Base-by-base conservation (phyloP, 2,329 filamentous ascomycete genomes). In the Cytospora leucostoma region DNA sequence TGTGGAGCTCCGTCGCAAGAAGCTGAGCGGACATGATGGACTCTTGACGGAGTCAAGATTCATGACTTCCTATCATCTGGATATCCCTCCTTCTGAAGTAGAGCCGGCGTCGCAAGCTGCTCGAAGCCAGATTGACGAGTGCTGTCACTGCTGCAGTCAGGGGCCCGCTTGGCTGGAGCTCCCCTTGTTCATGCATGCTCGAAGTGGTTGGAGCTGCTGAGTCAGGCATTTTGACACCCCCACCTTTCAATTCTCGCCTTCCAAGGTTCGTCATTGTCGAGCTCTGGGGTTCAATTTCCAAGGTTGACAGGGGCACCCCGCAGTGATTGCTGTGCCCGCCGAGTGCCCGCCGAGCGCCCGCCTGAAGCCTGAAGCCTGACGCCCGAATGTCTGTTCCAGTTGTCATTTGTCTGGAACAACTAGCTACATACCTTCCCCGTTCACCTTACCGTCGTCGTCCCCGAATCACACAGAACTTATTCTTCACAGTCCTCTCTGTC, bases 1-100 rank as follows among this genome's bases (percentile, higher is more conserved):
- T 96, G 72, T 89, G 86, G 75, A 97, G 86, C 84, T 97, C 93
- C 64, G 91, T 88, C 73, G 89, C 88, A 72, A 97, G 84, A 72
- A 97, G 88, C 84, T 96, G 92, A 71, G 92, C 89, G 76, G 93
- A 96, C 93, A 97, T 97, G 72, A 79, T 88, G 75, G 53, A 51
- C 62, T 64, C 55, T 61, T 15, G 61, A 56, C 59, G 19, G 40
- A 21, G 27, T 51, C 59, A 50, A 61, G 38, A 55, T 61, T 61
- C 59, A 61, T 61, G 38, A 55, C 59, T 53, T 35, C 53, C 44
- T 51, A 55, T 7, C 51, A 55, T 27, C 47, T 34, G 51, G 49
- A 38, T 35, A 52, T 44, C 27, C 4, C 27, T 27, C 27, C 4
- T 27, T 27, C 27, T 2, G 2, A 27, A 12, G 15, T 19, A 37